Base-by-base conservation (phyloP, 305 asterid species). In the Solanum hybrid region DNA sequence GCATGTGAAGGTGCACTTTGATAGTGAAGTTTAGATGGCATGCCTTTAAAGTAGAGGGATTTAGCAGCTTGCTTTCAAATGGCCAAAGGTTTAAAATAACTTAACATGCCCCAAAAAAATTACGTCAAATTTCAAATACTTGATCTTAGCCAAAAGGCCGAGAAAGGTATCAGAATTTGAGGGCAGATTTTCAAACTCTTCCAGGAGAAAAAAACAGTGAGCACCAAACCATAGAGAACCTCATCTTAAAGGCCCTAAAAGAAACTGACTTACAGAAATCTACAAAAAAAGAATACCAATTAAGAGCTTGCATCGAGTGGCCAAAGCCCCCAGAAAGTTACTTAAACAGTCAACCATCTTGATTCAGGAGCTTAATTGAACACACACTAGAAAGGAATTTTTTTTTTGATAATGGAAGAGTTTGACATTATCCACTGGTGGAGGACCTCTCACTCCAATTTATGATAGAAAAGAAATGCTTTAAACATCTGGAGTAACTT, bases 121-220 rank as follows among this genome's bases (percentile, higher is more conserved):
- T 10, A 46, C 6, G 40, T 26, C 72, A 82, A 51, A 31, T 31
- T 31, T 84, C 27, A 31, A 56, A 29, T 29, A 71, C 77, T 71
- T 71, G 35, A 71, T 71, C 78, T 92, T 91, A 91, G 92, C 92
- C 90, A 89, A 92, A 91, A 92, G 92, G 92, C 93, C 90, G 90
- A 90, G 94, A 94, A 93, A 93, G 96, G 94, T 93, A 94, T 84
- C 31, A 29, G 20, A 46, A 46, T 10, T 10, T 17, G 87, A 82
- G 20, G 40, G 69, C 40, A 40, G 35, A 81, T 29, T 40, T 51
- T 51, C 34, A 37, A 27, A 84, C 40, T 84, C 75, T 51, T 31
- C 75, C 40, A 84, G 31, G 42, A 84, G 73, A 20, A 56, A 9
- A 84, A 46, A 84, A 51, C 40, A 84, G 40, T 29, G 72, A 84